These are phyloP conservation scores for Huntiella savannae DNA, from an alignment of 2,329 filamentous ascomycete genomes.

Conservation along the genomic window DNA sequence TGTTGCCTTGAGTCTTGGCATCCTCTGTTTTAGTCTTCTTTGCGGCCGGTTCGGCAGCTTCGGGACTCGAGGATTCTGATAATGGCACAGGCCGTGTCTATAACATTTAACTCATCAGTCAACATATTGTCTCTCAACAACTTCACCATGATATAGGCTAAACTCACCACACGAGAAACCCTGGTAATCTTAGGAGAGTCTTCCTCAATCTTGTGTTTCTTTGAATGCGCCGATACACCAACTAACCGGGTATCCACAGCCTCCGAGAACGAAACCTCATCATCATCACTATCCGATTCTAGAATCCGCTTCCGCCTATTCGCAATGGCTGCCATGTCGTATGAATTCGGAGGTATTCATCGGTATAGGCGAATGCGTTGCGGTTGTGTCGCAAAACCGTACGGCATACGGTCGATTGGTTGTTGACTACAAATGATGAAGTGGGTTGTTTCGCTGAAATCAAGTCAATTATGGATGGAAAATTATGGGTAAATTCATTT, in stretches of 20 bases:
- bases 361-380: no score
- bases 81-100: constrained; percentile 14
- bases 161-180: not conserved
- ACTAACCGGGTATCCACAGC: constrained; percentile 35
- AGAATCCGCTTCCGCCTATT: constrained; percentile 39
- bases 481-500: no score
- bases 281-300: constrained; percentile 30
- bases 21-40: constrained; percentile 28
- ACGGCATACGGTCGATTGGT: no score
- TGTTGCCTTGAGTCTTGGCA: constrained; percentile 34
- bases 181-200: not conserved
- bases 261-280: constrained; percentile 20
- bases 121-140: not conserved
- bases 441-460: no score
- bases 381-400: no score
- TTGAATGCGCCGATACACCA: constrained; percentile 24
- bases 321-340: constrained; percentile 35
- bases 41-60: constrained; percentile 21
- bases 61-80: constrained; percentile 25
- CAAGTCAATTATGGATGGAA: no score
- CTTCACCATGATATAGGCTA: not conserved
- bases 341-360: not conserved
- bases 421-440: no score
- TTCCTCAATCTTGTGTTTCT: constrained; percentile 17
- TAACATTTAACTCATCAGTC: not conserved